Conservation (phyloP, 306 rosid species). For the Corylus heterophylla region DNA sequence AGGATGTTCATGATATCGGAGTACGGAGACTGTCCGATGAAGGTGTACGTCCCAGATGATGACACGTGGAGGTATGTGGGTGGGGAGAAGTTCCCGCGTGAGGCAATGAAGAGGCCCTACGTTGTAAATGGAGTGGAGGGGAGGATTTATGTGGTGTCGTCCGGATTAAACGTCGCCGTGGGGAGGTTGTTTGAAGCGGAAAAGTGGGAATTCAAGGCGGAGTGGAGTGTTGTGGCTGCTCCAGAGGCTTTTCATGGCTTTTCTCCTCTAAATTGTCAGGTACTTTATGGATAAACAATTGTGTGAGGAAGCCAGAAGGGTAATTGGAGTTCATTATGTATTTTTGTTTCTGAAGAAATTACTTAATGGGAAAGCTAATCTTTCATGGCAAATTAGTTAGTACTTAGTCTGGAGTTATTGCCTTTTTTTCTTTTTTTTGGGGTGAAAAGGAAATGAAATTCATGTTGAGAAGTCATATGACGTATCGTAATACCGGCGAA, state of each 20-base stretch:
- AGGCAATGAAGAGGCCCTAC: constrained; percentile 47
- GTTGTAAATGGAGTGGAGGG: constrained; percentile 46
- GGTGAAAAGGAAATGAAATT: too few relatives aligned
- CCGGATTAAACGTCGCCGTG: constrained; percentile 51
- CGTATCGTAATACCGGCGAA: too few relatives aligned
- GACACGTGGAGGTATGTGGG: constrained; percentile 62
- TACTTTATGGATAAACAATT: constrained; percentile 46
- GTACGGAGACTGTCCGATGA: constrained; percentile 57
- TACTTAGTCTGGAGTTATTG: too few relatives aligned
- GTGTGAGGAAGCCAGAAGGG: too few relatives aligned
- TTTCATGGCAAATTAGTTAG: too few relatives aligned
- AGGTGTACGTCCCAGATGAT: constrained; percentile 38
- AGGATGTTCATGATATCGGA: constrained; percentile 53
- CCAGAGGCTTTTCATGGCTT: constrained; percentile 36
- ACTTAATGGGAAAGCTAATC: too few relatives aligned
- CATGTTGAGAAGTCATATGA: too few relatives aligned
- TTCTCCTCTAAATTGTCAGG: constrained; percentile 44
- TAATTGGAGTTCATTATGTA: too few relatives aligned
- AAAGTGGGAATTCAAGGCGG: constrained; percentile 28
- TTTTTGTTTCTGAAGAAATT: too few relatives aligned
- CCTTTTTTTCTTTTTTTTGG: too few relatives aligned
- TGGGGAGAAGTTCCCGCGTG: constrained; percentile 61
- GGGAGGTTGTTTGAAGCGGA: constrained; percentile 35
- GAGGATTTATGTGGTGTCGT: constrained; percentile 49
- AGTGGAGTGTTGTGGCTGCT: constrained; percentile 58